Conservation (phyloP, 2,329 filamentous ascomycete species). For the Alternaria incomplexa region DNA sequence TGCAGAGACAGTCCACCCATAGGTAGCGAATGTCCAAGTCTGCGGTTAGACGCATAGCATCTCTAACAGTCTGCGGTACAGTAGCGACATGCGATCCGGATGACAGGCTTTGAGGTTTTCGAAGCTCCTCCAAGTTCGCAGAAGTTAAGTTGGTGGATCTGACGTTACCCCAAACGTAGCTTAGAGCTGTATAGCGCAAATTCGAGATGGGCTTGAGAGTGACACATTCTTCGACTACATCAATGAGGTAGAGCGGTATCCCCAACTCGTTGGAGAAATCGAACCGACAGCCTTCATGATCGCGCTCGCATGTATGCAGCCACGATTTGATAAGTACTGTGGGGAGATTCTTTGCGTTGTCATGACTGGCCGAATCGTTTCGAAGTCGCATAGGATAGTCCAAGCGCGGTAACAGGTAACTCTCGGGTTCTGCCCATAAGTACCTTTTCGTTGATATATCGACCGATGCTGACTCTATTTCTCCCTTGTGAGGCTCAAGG, state of each 20-base stretch:
- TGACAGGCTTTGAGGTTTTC: not conserved
- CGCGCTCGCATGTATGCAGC: not conserved
- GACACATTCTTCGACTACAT: not conserved
- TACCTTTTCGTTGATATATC: no score
- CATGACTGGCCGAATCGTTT: accelerated
- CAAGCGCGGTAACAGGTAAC: not conserved
- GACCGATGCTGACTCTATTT: no score
- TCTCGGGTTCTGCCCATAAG: no score
- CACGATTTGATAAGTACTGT: not conserved
- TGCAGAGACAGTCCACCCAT: no score
- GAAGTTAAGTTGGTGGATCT: not conserved
- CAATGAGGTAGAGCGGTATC: not conserved
- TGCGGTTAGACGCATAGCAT: no score
- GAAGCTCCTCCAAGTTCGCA: not conserved
- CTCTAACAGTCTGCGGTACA: no score
- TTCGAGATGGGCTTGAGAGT: no score
- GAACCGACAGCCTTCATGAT: not conserved
- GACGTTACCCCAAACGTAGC: not conserved
- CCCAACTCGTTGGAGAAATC: not conserved
- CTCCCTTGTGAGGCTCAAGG: no score
- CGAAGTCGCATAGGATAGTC: not conserved
- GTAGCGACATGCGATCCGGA: not conserved
- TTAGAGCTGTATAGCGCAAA: not conserved
- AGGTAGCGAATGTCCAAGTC: no score
- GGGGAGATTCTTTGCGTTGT: not conserved